Evolutionary conservation across 108 stramenopile genomes (phyloP).

Genomic region (Skeletonema menzelii): DNA sequence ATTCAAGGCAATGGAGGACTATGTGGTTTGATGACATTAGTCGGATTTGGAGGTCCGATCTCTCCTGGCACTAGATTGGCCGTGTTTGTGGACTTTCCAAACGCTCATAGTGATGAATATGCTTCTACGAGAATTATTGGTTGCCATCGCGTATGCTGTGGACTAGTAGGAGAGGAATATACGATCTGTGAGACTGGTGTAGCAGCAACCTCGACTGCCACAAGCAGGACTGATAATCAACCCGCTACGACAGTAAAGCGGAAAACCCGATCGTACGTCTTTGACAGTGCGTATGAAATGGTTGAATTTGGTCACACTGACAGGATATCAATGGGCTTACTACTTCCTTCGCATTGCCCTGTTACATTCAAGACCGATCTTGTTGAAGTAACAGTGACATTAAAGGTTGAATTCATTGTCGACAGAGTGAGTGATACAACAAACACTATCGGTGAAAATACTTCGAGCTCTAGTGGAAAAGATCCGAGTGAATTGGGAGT

Average conservation of each 20-base stretch:
- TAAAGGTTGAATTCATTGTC: conserved; percentile 44
- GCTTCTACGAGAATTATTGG: conserved; percentile 16
- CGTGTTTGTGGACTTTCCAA: conserved; percentile 26
- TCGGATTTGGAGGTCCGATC: conserved; percentile 37
- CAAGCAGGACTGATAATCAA: not conserved
- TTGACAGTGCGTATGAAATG: conserved; percentile 40
- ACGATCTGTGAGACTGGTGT: conserved; percentile 20
- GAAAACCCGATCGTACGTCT: conserved; percentile 50
- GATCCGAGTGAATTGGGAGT: conserved; percentile 10
- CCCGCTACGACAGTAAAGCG: conserved; percentile 14
- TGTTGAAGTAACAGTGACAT: conserved; percentile 36
- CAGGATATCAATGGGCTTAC: conserved; percentile 40
- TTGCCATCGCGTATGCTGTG: conserved; percentile 44
- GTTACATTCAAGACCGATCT: conserved; percentile 47
- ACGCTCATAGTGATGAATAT: conserved; percentile 2
- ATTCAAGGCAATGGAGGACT: conserved; percentile 32
- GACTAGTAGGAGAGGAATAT: conserved; percentile 45
- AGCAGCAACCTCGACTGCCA: not conserved
- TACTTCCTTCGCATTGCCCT: conserved; percentile 49
- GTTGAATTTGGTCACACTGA: conserved; percentile 43
- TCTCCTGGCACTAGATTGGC: conserved; percentile 31
- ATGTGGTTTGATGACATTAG: conserved; percentile 37
- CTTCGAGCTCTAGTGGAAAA: not conserved
- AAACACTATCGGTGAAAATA: not conserved
- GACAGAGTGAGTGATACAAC: conserved; percentile 1